Evolutionary conservation across 2,329 filamentous ascomycete species (phyloP), one percentile per base, ranked within the genome.

Genomic region (Cucurbitaria berberidis): DNA sequence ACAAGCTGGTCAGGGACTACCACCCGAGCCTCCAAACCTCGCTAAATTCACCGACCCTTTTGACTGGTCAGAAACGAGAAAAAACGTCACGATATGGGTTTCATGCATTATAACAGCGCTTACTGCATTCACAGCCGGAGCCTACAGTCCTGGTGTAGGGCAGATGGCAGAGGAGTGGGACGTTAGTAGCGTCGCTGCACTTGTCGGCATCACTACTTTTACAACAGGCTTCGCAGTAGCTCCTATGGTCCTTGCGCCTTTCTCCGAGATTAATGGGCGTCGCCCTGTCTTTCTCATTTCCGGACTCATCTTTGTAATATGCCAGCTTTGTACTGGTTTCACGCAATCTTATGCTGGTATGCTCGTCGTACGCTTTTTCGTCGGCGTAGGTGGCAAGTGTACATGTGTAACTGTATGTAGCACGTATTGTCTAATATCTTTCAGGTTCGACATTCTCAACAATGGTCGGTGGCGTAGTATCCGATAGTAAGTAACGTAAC

Each of bases 391-490:
- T 6, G 88, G n/a, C n/a, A n/a, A n/a, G n/a, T n/a, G n/a, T n/a
- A n/a, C n/a, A n/a, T n/a, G n/a, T n/a, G n/a, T n/a, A n/a, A n/a
- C n/a, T n/a, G n/a, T n/a, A n/a, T n/a, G n/a, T n/a, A n/a, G n/a
- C n/a, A n/a, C n/a, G n/a, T n/a, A n/a, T n/a, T n/a, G n/a, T n/a
- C n/a, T n/a, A n/a, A n/a, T n/a, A n/a, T n/a, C n/a, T n/a, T n/a
- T n/a, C n/a, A n/a, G n/a, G 85, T 5, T 91, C 87, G 43, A 86
- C 84, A 0, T 96, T 96, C 69, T 91, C 89, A 39, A 95, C 91
- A 19, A 93, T 96, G 82, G 89, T 96, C 0, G 93, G 93, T n/a
- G 93, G 93, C 3, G 89, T 97, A 3, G 88, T 97, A 35, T 89
- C 89, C 45, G 93, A 97, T 68, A 84, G n/a, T n/a, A n/a, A n/a